These are phyloP conservation scores for Sclerotinia minor DNA, from an alignment of 2,329 filamentous ascomycete genomes.

Conservation along the genomic window DNA sequence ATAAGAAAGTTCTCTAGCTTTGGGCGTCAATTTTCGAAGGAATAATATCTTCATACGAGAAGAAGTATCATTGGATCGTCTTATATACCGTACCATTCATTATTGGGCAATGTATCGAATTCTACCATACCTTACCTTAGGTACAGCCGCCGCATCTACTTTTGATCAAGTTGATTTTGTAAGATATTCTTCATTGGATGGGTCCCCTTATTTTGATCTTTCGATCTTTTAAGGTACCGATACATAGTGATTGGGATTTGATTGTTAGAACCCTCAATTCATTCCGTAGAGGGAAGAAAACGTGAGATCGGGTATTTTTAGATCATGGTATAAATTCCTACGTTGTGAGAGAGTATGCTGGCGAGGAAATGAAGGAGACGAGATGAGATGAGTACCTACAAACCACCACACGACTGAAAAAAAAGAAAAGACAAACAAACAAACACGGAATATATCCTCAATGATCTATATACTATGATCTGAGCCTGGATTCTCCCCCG, in stretches of 20 bases:
- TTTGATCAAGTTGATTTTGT: background rate
- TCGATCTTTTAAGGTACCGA: background rate
- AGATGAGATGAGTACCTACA: background rate
- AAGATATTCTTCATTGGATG: slow-evolving; percentile 15
- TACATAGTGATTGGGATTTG: slow-evolving; percentile 17
- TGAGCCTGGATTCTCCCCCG: background rate
- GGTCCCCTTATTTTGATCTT: slow-evolving; percentile 3
- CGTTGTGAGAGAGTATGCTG: background rate
- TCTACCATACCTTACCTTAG: background rate
- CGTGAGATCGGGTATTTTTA: slow-evolving; percentile 1
- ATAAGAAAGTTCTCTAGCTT: slow-evolving; percentile 5
- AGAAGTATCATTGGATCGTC: slow-evolving; percentile 8
- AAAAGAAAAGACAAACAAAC: too few relatives aligned
- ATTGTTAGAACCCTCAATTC: background rate
- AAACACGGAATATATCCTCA: background rate
- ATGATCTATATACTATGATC: background rate
- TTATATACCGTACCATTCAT: background rate
- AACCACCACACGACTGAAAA: background rate
- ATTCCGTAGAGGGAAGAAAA: background rate
- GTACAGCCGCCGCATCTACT: background rate
- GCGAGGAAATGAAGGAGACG: background rate
- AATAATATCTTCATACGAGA: background rate
- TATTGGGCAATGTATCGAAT: slow-evolving; percentile 7
- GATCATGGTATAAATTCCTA: background rate
- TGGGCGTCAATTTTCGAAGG: slow-evolving; percentile 16